These are phyloP conservation scores for Leccinum uliginosum DNA, from an alignment of 768 basidiomycete genomes.

Conservation along the genomic window DNA sequence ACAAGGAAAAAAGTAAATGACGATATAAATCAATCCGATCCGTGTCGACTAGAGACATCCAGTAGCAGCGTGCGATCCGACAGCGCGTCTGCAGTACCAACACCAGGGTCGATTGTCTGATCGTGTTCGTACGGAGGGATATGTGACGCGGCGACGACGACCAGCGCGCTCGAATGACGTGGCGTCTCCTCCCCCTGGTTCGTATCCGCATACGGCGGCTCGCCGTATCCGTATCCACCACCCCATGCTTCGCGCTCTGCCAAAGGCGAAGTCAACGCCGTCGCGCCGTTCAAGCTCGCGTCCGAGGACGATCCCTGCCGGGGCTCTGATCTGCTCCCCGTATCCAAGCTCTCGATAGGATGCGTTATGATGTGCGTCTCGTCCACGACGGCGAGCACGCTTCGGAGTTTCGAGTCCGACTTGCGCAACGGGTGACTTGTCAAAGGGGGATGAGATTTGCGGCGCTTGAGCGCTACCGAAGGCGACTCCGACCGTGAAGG, in stretches of 20 bases:
- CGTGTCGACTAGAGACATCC: conserved; percentile 10
- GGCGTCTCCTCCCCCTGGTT: conserved; percentile 43
- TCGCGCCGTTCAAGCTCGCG: conserved; percentile 22
- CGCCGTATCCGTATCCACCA: conserved; percentile 35
- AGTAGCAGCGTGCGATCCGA: conserved; percentile 28
- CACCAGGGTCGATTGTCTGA: conserved; percentile 16
- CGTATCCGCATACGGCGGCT: conserved; percentile 31
- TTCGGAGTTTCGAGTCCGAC: conserved; percentile 64
- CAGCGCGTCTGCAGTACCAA: conserved; percentile 14
- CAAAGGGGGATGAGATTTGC: conserved; percentile 48
- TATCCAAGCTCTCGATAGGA: conserved; percentile 23
- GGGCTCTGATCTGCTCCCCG: conserved; percentile 14
- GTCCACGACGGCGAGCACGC: conserved; percentile 67
- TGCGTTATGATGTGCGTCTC: conserved; percentile 43
- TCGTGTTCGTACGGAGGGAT: conserved; percentile 21
- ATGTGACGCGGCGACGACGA: conserved; percentile 17
- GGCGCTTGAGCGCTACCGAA: conserved; percentile 36
- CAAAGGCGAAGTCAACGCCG: conserved; percentile 3
- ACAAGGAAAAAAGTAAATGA: neutral
- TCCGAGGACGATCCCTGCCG: conserved; percentile 24
- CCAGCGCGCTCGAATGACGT: conserved; percentile 34
- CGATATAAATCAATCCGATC: conserved; percentile 12
- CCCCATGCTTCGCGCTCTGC: conserved; percentile 36
- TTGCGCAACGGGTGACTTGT: conserved; percentile 43
- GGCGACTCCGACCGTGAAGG: conserved; percentile 54